Evolutionary conservation across 331 rosid genomes (phyloP).

Genomic region (Saraca asoca): DNA sequence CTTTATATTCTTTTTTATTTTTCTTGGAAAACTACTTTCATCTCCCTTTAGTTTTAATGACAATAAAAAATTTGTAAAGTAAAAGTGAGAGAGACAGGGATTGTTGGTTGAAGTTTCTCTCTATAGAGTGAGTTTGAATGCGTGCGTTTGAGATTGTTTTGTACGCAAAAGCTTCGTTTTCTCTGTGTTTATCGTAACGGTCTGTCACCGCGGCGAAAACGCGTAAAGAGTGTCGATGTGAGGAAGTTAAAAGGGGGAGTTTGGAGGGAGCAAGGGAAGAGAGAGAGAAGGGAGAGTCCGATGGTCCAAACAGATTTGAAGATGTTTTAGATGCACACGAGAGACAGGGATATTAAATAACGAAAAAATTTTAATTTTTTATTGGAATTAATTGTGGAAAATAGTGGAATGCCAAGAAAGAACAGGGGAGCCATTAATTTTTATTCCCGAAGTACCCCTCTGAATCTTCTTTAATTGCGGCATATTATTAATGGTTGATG

Average conservation of each 20-base stretch:
- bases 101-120: background rate
- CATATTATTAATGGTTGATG: background rate
- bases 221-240: slow-evolving; percentile 37
- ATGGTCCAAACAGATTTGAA: slow-evolving; percentile 61
- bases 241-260: background rate
- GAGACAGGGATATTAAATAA: too few relatives aligned
- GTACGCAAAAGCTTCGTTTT: background rate
- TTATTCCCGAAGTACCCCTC: slow-evolving; percentile 35
- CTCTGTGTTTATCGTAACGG: slow-evolving; percentile 21
- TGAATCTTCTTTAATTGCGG: slow-evolving; percentile 17
- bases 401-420: too few relatives aligned
- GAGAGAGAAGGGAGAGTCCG: slow-evolving; percentile 38
- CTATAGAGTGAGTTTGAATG: background rate
- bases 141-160: background rate
- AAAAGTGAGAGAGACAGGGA: background rate
- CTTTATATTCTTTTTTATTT: too few relatives aligned
- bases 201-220: slow-evolving; percentile 22
- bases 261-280: background rate
- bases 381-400: too few relatives aligned
- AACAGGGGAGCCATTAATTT: background rate
- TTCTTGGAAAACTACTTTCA: too few relatives aligned
- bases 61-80: too few relatives aligned
- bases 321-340: slow-evolving; percentile 45
- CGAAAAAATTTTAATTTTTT: too few relatives aligned
- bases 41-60: too few relatives aligned